Percentiles rank a stretch among this genome's conserved stretches.
These are phyloP conservation scores for Ogataea hybrid DNA, from an alignment of 1,139 yeast species.

Conservation along the genomic window DNA sequence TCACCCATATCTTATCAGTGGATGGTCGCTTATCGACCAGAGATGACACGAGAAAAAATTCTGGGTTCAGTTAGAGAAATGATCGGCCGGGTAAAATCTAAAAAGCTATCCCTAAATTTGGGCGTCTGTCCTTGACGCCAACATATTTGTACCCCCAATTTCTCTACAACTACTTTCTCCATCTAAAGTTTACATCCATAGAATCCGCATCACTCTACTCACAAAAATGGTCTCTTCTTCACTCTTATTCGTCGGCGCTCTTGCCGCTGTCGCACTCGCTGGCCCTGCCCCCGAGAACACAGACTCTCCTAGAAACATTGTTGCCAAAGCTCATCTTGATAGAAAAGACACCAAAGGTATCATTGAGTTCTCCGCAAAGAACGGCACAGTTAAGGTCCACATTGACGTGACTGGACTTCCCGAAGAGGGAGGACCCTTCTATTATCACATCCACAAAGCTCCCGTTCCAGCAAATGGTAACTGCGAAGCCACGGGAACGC, in stretches of 20 bases:
- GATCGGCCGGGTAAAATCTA: conserved; percentile 4
- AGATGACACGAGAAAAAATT: background rate
- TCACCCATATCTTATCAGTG: conserved; percentile 10
- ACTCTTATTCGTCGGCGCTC: conserved; percentile 14
- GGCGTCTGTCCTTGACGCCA: conserved; percentile 6
- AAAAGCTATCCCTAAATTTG: background rate
- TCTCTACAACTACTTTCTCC: conserved; percentile 1
- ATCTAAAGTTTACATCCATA: background rate
- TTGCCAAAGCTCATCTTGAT: conserved; percentile 35
- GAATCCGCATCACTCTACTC: conserved; percentile 2
- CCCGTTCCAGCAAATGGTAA: conserved; percentile 44
- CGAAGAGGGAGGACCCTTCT: conserved; percentile 52
- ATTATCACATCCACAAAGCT: conserved; percentile 53
- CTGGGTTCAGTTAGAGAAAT: background rate
- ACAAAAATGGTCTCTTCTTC: conserved; percentile 14
- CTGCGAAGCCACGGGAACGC: conserved; percentile 50
- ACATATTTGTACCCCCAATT: conserved; percentile 4
- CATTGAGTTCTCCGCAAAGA: conserved; percentile 33
- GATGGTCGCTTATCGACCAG: conserved; percentile 5
- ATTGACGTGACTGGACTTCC: conserved; percentile 60
- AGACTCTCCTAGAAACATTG: conserved; percentile 29
- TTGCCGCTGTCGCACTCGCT: conserved; percentile 18
- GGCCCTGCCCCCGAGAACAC: conserved; percentile 30
- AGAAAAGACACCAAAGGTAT: conserved; percentile 32
- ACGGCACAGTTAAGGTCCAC: conserved; percentile 48